phyloP scores from a whole-genome alignment of 2,329 filamentous ascomycete species.

The Arthrobotrys conoides region DNA sequence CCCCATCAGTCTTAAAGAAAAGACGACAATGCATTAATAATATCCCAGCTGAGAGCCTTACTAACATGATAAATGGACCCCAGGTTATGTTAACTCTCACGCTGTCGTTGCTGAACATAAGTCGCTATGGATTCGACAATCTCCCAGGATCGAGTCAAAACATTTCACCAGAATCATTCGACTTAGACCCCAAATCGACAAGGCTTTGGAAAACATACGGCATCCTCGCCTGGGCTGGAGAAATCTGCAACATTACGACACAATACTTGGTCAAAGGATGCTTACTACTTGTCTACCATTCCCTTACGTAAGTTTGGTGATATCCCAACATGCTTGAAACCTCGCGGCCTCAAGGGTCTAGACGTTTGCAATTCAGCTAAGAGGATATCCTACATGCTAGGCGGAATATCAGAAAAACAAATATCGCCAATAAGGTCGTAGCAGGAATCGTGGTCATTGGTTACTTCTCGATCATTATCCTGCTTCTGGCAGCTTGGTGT shows the following conservation, averaged over 20 bases:
- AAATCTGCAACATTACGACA: slow-evolving; percentile 41
- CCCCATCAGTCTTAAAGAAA: background rate
- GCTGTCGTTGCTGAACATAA: slow-evolving; percentile 36
- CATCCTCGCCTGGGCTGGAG: slow-evolving; percentile 22
- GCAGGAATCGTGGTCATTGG: slow-evolving; percentile 19
- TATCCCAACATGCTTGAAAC: slow-evolving; percentile 5
- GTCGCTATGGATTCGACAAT: slow-evolving; percentile 14
- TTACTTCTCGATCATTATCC: slow-evolving; percentile 33
- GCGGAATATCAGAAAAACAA: slow-evolving; percentile 29
- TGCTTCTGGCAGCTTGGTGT: slow-evolving; percentile 43
- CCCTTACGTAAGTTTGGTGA: slow-evolving; percentile 36
- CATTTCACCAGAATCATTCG: background rate
- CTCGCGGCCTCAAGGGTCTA: no score
- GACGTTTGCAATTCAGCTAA: slow-evolving; percentile 1
- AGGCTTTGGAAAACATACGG: slow-evolving; percentile 16
- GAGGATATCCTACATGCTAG: background rate
- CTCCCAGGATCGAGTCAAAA: background rate
- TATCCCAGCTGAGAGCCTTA: background rate
- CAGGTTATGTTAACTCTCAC: slow-evolving; percentile 30
- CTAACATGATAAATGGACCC: slow-evolving; percentile 5
- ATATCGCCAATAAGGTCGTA: slow-evolving; percentile 27
- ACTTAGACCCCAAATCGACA: slow-evolving; percentile 7
- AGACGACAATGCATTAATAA: background rate
- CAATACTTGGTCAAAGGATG: slow-evolving; percentile 44
- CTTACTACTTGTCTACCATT: slow-evolving; percentile 40